Evolutionary conservation across 768 basidiomycete species (phyloP).

Genomic region (Termitomyces sp.): DNA sequence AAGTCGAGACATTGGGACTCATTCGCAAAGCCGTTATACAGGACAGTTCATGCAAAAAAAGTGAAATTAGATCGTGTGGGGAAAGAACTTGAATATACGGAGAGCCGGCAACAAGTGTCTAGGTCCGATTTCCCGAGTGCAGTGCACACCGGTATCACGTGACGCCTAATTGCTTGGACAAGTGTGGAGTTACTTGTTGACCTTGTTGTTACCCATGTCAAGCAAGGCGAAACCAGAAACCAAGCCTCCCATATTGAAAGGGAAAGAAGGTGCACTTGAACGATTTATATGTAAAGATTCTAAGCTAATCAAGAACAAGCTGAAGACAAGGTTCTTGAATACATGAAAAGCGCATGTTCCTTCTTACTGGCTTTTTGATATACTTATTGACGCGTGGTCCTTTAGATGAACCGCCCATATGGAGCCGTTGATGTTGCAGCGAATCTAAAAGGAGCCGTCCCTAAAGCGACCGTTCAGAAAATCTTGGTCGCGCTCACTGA

Average conservation of each 20-base stretch:
- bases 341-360: slow-evolving; percentile 62
- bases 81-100: background rate
- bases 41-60: slow-evolving; percentile 28
- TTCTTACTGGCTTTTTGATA: slow-evolving; percentile 1
- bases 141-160: no score
- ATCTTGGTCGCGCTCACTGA: slow-evolving; percentile 81
- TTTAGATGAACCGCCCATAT: slow-evolving; percentile 89
- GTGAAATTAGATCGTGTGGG: background rate
- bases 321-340: slow-evolving; percentile 73
- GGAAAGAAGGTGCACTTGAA: slow-evolving; percentile 55
- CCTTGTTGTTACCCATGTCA: slow-evolving; percentile 29
- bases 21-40: slow-evolving; percentile 39
- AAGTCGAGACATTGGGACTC: slow-evolving; percentile 54
- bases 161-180: no score
- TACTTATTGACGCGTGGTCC: slow-evolving; percentile 1
- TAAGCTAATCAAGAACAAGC: slow-evolving; percentile 36
- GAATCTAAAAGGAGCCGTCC: slow-evolving; percentile 86
- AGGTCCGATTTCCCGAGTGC: background rate
- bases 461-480: slow-evolving; percentile 83
- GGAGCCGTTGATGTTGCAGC: slow-evolving; percentile 90
- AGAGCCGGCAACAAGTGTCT: slow-evolving; percentile 1
- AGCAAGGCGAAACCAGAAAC: slow-evolving; percentile 54
- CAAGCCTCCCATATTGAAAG: slow-evolving; percentile 61
- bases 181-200: no score
- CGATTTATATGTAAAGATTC: background rate